Percentiles rank a stretch among this genome's conserved stretches.
Conservation (phyloP, 352 stramenopile genomes). For the Thalassiosira hispida region DNA sequence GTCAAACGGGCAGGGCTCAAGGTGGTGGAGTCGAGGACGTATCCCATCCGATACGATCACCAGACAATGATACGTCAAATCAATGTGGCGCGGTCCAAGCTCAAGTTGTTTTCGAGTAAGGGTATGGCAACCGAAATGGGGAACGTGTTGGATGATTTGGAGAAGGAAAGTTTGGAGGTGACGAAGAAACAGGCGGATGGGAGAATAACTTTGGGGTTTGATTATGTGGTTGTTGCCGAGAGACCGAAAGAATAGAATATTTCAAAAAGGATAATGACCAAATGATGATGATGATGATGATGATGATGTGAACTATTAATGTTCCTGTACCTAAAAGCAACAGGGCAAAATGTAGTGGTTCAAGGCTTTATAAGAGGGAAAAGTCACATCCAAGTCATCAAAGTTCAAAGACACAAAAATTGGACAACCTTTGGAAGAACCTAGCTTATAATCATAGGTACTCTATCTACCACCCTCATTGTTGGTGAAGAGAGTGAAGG, state of each 20-base stretch:
- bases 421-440: no score
- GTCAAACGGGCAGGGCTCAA: constrained; percentile 77
- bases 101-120: constrained; percentile 85
- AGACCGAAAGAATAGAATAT: constrained; percentile 33
- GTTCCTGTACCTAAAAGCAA: no score
- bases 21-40: constrained; percentile 77
- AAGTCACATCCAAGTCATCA: no score
- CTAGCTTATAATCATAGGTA: no score
- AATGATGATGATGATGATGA: no score
- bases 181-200: constrained; percentile 44
- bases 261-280: no score
- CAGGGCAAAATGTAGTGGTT: no score
- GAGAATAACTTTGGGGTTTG: constrained; percentile 87
- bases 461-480: no score
- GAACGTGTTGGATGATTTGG: constrained; percentile 82
- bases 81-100: constrained; percentile 88
- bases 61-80: constrained; percentile 89
- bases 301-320: no score
- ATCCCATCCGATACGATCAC: constrained; percentile 90
- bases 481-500: no score
- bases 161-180: constrained; percentile 72
- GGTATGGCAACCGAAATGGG: constrained; percentile 68
- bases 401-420: no score
- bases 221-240: constrained; percentile 90
- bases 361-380: no score